Base-by-base conservation (phyloP, 2,329 filamentous ascomycete genomes). In the Trichoderma oligosporum region DNA sequence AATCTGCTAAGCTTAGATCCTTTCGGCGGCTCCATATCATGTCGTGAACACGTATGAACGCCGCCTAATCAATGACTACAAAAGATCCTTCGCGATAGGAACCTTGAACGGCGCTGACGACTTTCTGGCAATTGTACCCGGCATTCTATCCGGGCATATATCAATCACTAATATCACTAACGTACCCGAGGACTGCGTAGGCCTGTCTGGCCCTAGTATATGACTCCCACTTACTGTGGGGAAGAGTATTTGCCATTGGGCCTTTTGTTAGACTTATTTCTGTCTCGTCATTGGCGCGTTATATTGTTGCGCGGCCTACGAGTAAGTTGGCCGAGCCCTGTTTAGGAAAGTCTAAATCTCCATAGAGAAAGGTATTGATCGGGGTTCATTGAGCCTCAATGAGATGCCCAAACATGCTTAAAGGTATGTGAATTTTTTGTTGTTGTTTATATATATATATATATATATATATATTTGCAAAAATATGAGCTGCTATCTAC, bases 271-370 rank as follows among this genome's bases (percentile, higher is more conserved):
- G 36, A 44, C 20, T 42, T 54, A 35, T 44, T 27, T 54, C 39
- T n/a, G 25, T 18, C 33, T 45, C 49, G 49, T 54, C 49, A 54
- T 27, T n/a, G 29, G 49, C 49, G 49, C 49, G 49, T 54, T 38
- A 44, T 54, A 44, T 54, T 54, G 49, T 35, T 54, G 39, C 49
- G 49, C 29, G 49, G 49, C 49, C 39, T 20, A 54, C 49, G 25
- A 44, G 35, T 44, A 29, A 44, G 49, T 27, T 42, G 38, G 38
- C 39, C 29, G 49, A 27, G 27, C n/a, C 49, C 49, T 16, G 24
- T 54, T 54, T 44, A 53, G 49, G 29, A 38, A 36, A 29, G 38
- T 41, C 4, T 33, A 38, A 5, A 7, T 6, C 18, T 49, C n/a
- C 25, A 8, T 20, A 52, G 38, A 11, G 4, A 42, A n/a, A n/a